Evolutionary conservation across 768 basidiomycete genomes (phyloP).

Genomic region (Tulasnella sp.): DNA sequence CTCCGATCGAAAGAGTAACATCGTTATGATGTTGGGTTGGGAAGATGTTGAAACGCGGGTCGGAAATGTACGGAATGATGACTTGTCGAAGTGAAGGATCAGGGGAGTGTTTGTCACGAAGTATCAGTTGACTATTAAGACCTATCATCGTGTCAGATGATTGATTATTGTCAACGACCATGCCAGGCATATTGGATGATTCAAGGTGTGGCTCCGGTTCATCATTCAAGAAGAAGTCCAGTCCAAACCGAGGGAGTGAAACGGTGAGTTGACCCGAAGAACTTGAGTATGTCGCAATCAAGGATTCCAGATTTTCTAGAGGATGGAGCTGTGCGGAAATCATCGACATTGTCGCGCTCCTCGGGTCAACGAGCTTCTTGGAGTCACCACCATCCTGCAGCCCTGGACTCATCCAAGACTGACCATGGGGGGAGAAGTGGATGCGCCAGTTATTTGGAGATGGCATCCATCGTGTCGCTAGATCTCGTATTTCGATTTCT

Average conservation of each 20-base stretch:
- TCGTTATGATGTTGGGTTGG: slow-evolving; percentile 19
- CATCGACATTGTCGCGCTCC: slow-evolving; percentile 22
- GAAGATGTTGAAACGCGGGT: slow-evolving; percentile 22
- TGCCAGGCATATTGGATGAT: slow-evolving; percentile 31
- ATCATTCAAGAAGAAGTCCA: slow-evolving; percentile 26
- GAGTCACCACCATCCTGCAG: too few species aligned
- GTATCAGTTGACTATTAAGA: slow-evolving; percentile 30
- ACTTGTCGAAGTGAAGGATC: background rate
- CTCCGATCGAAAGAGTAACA: slow-evolving; percentile 13
- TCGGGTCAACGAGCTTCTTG: slow-evolving; percentile 15
- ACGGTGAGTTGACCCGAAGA: slow-evolving; percentile 22
- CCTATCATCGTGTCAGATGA: slow-evolving; percentile 36
- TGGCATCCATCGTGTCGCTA: background rate
- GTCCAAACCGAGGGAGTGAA: slow-evolving; percentile 30
- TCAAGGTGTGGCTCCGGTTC: slow-evolving; percentile 28
- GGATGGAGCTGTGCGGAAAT: slow-evolving; percentile 28
- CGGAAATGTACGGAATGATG: slow-evolving; percentile 23
- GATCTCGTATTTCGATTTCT: too few species aligned
- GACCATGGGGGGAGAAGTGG: background rate
- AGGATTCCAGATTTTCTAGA: slow-evolving; percentile 21
- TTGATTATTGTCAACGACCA: slow-evolving; percentile 32
- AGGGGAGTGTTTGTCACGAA: slow-evolving; percentile 29
- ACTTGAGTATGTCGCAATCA: background rate
- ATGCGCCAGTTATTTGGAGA: background rate
- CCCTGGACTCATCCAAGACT: background rate